Evolutionary conservation across 495 filamentous ascomycete genomes (phyloP).

Genomic region (Entonaema liquescens): DNA sequence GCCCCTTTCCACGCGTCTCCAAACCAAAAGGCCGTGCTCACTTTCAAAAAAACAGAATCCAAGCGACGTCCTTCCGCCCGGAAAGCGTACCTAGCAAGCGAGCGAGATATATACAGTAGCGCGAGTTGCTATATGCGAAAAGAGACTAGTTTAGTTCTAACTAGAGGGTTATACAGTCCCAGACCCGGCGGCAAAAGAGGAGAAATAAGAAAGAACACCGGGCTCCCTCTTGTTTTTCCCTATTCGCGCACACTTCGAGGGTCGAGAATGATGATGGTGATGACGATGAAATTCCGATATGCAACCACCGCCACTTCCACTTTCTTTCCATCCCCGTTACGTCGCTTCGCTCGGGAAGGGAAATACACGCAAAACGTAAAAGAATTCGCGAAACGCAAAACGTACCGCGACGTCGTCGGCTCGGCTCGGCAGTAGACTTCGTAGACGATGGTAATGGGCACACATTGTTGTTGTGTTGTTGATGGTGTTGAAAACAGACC

Average conservation of each 20-base stretch:
- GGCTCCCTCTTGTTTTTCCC: not conserved
- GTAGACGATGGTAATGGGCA: not conserved
- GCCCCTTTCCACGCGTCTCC: not conserved
- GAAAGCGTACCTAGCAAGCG: constrained; percentile 1
- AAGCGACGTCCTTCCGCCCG: not conserved
- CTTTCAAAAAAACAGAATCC: not conserved
- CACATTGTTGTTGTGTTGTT: not conserved
- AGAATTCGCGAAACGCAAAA: not conserved
- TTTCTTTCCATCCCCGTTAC: not conserved
- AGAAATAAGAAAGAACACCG: not conserved
- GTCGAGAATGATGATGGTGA: not conserved
- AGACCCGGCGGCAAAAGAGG: not conserved
- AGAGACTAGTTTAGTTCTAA: not conserved
- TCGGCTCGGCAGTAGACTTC: constrained; percentile 7
- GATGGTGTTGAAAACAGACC: not conserved
- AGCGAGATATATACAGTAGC: constrained; percentile 29
- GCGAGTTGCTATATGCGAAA: constrained; percentile 34
- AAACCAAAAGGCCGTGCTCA: not conserved
- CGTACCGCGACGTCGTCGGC: not conserved
- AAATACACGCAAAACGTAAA: not conserved
- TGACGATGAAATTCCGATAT: not conserved
- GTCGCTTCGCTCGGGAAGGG: not conserved
- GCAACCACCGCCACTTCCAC: not conserved
- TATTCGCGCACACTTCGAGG: not conserved
- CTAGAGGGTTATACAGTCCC: constrained; percentile 30